Evolutionary conservation across 345 rosid species (phyloP).

Genomic region (Eucalyptus polyanthemos): DNA sequence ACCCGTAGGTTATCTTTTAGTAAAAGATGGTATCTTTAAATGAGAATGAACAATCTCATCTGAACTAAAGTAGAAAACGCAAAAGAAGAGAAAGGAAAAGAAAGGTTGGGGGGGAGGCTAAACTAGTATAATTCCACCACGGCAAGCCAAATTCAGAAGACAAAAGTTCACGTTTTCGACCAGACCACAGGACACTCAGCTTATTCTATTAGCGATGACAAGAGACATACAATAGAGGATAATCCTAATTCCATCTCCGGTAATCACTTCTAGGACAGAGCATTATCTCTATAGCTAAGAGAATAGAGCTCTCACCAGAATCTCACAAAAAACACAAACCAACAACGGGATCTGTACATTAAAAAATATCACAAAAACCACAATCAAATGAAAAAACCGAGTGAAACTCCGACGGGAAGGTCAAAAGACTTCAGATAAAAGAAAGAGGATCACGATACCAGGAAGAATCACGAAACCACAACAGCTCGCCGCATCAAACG

Average conservation of each 20-base stretch:
- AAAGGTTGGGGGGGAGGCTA: no score
- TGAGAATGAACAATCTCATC: background rate
- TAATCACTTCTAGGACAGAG: no score
- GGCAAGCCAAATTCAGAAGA: background rate
- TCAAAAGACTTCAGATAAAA: no score
- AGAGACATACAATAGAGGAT: background rate
- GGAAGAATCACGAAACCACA: background rate
- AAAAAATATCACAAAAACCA: no score
- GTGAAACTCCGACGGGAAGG: no score
- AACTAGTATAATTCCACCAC: background rate
- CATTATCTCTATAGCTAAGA: no score
- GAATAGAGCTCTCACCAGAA: background rate
- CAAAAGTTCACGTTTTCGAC: background rate
- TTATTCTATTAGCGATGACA: background rate
- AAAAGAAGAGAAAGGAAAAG: no score
- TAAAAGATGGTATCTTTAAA: background rate
- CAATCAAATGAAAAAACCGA: no score
- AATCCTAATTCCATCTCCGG: no score
- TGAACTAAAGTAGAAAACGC: background rate
- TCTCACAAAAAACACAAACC: no score
- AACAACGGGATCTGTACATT: no score
- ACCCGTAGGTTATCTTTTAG: background rate
- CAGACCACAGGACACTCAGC: background rate
- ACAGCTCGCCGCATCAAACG: background rate
- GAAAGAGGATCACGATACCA: no score